These are phyloP conservation scores for Cordyceps militaris DNA, from an alignment of 2,329 filamentous ascomycete genomes.

Conservation along the genomic window DNA sequence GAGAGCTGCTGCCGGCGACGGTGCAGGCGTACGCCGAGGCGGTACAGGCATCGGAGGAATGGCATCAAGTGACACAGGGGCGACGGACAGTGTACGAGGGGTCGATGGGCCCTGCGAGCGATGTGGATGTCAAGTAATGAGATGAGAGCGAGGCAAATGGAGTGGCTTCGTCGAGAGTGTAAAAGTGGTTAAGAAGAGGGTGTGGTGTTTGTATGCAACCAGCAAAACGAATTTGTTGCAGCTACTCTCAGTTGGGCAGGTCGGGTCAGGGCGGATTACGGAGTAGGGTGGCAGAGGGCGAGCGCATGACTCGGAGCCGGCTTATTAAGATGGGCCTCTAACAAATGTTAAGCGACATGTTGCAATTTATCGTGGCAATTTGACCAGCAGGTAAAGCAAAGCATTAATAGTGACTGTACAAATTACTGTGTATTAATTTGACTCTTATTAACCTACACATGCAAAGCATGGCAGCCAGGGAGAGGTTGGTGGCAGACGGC, in stretches of 20 bases:
- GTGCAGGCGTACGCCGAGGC: constrained; percentile 18
- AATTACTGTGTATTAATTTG: no score
- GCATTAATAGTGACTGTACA: no score
- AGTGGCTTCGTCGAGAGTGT: neutral
- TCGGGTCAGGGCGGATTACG: neutral
- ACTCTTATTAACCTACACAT: no score
- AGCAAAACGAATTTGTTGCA: neutral
- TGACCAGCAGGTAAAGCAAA: no score
- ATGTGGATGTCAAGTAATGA: constrained; percentile 18
- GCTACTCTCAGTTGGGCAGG: constrained; percentile 7
- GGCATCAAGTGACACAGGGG: constrained; percentile 21
- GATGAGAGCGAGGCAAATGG: neutral
- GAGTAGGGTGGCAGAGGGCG: no score
- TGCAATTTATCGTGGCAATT: no score
- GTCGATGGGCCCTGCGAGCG: constrained; percentile 18
- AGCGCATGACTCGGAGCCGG: no score
- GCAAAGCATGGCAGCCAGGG: no score
- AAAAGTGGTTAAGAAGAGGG: neutral
- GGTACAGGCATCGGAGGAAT: constrained; percentile 21
- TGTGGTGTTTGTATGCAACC: neutral
- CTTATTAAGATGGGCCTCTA: no score
- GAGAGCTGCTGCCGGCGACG: constrained; percentile 19
- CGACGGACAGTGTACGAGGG: constrained; percentile 20
- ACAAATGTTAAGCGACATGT: no score
- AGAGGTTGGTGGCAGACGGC: no score